Percentiles rank a stretch among this genome's conserved stretches.
These are phyloP conservation scores for Sporothrix curviconia DNA, from an alignment of 2,329 filamentous ascomycete genomes.

Conservation along the genomic window DNA sequence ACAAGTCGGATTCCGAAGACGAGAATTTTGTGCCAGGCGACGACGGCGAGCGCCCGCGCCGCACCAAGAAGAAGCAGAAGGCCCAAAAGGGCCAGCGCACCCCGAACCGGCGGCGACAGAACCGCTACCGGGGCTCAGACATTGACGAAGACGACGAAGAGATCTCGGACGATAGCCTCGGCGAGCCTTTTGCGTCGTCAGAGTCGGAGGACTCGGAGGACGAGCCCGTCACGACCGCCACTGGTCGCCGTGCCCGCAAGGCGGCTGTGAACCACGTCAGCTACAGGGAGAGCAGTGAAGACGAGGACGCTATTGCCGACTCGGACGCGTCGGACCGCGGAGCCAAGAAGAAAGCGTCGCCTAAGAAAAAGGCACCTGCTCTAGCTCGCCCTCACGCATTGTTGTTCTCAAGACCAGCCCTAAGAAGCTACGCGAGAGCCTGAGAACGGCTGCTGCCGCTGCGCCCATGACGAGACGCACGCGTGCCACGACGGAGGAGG, in stretches of 20 bases:
- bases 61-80: slow-evolving; percentile 33
- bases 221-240: slow-evolving; percentile 32
- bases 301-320: slow-evolving; percentile 29
- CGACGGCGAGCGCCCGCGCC: slow-evolving; percentile 35
- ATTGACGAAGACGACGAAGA: slow-evolving; percentile 56
- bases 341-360: slow-evolving; percentile 28
- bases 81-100: slow-evolving; percentile 20
- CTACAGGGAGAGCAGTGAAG: slow-evolving; percentile 41
- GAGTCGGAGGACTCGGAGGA: slow-evolving; percentile 34
- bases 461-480: slow-evolving; percentile 39
- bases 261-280: slow-evolving; percentile 37
- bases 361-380: not conserved
- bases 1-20: slow-evolving; percentile 60
- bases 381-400: slow-evolving; percentile 22
- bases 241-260: slow-evolving; percentile 41
- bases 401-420: slow-evolving; percentile 25
- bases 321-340: slow-evolving; percentile 33
- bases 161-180: slow-evolving; percentile 46
- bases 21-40: slow-evolving; percentile 57
- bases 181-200: slow-evolving; percentile 41
- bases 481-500: slow-evolving; percentile 48
- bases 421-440: slow-evolving; percentile 12
- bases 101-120: slow-evolving; percentile 23
- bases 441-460: slow-evolving; percentile 16
- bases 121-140: slow-evolving; percentile 52